phyloP scores from a whole-genome alignment of 192 early-diverging fungal genomes.

The Umbelopsis sp. region DNA sequence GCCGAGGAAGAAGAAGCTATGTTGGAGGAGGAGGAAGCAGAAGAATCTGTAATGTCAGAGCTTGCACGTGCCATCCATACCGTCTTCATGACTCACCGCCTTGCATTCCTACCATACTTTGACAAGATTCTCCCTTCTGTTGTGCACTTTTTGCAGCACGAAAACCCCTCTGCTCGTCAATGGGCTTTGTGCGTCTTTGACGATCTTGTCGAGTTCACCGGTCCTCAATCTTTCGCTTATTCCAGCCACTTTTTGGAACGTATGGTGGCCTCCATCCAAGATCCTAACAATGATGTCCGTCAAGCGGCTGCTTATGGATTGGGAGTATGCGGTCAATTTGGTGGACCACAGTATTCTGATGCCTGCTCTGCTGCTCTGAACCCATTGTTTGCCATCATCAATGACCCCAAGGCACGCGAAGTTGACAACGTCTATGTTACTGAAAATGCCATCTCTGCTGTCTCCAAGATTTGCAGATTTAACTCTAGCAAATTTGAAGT shows the following conservation, averaged over 20 bases:
- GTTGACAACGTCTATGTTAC: conserved; percentile 84
- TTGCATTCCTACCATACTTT: conserved; percentile 79
- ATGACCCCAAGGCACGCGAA: conserved; percentile 61
- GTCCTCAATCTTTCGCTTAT: conserved; percentile 67
- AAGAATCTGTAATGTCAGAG: conserved; percentile 82
- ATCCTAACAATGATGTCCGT: conserved; percentile 70
- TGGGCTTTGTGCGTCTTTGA: conserved; percentile 93
- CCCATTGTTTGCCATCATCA: conserved; percentile 72
- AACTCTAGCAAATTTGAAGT: conserved; percentile 63
- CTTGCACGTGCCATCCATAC: conserved; percentile 81
- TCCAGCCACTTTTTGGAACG: conserved; percentile 67
- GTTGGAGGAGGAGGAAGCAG: conserved; percentile 77
- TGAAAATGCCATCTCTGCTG: conserved; percentile 91
- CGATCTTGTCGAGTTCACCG: conserved; percentile 91
- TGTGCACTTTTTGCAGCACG: conserved; percentile 62
- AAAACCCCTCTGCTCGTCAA: conserved; percentile 74
- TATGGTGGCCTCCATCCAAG: conserved; percentile 58
- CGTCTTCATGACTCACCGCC: conserved; percentile 74
- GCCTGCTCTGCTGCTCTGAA: conserved; percentile 72
- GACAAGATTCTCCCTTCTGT: conserved; percentile 78
- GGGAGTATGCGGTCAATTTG: conserved; percentile 88
- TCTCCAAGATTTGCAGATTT: conserved; percentile 86
- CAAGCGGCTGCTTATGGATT: conserved; percentile 95
- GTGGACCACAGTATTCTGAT: conserved; percentile 80
- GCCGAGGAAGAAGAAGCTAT: conserved; percentile 92